Evolutionary conservation across 2,329 filamentous ascomycete species (phyloP), one percentile per base, ranked within the genome.

Genomic region (Malbranchea cinnamomea): DNA sequence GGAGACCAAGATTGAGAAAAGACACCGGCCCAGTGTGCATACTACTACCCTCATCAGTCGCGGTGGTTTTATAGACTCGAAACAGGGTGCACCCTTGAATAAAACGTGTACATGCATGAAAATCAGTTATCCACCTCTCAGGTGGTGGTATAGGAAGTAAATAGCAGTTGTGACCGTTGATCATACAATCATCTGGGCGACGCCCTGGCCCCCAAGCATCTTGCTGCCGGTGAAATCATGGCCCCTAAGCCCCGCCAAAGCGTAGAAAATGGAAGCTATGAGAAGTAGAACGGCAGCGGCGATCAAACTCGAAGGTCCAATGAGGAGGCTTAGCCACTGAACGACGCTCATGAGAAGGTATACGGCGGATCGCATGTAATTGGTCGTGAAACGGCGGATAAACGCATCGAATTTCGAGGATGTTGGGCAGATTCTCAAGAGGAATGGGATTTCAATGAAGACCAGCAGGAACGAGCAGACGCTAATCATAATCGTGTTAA

Each of bases 101-200:
- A n/a, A n/a, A n/a, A n/a, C n/a, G n/a, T n/a, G n/a, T n/a, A n/a
- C n/a, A n/a, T n/a, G n/a, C n/a, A n/a, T n/a, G n/a, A n/a, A n/a
- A n/a, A n/a, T n/a, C 9, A 17, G 12, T 20, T 11, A 15, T 10
- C 19, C 12, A 22, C 11, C 10, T 12, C 9, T 16, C 11, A 27
- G 19, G 10, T 4, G 12, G 23, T 28, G 15, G 20, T 32, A 28
- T 20, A 32, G 7, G 13, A 19, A n/a, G 17, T 13, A 3, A 15
- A 14, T 11, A 28, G 22, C 22, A 23, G 11, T 23, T 7, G 22
- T 25, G 15, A 5, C 8, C 16, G 13, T 15, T 7, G 13, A 8
- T 43, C 42, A 92, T 49, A 95, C 84, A 59, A 95, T 94, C 87
- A 95, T 94, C 65, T 94, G 85, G 38, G 84, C 89, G 43, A 94